These are phyloP conservation scores for Cladosporium sp. DNA, from an alignment of 2,329 filamentous ascomycete species.

Conservation along the genomic window DNA sequence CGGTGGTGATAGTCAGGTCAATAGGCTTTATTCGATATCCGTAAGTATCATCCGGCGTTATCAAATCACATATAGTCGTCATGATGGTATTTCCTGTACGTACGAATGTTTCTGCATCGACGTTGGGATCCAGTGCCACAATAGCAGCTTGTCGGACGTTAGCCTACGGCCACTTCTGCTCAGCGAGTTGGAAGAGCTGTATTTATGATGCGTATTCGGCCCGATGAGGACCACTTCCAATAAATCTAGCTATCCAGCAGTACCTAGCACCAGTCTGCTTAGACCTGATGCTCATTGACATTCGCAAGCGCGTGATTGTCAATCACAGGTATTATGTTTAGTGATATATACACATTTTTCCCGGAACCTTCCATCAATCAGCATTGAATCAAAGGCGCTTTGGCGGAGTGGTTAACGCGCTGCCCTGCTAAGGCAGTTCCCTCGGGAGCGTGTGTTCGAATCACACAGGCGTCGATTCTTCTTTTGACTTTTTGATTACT, in stretches of 20 bases:
- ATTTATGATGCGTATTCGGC: background rate
- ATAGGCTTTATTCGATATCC: background rate
- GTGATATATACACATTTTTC: too few relatives aligned
- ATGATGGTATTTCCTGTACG: background rate
- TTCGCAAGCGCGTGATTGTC: too few relatives aligned
- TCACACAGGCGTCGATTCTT: slow-evolving; percentile 40
- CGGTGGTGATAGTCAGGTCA: background rate
- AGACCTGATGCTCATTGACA: too few relatives aligned
- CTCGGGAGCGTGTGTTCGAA: slow-evolving; percentile 42
- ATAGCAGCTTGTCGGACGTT: background rate
- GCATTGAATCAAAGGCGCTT: background rate
- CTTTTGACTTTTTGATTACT: background rate
- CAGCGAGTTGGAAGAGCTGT: background rate
- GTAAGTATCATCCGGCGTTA: background rate
- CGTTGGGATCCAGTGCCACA: background rate
- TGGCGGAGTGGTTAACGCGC: background rate
- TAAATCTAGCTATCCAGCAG: too few relatives aligned
- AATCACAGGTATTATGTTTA: too few relatives aligned
- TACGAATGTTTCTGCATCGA: background rate
- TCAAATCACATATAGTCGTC: background rate
- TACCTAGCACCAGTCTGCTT: too few relatives aligned
- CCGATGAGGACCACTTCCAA: too few relatives aligned
- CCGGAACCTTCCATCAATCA: too few relatives aligned
- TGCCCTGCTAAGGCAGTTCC: background rate
- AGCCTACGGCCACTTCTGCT: too few relatives aligned